Evolutionary conservation across 306 rosid genomes (phyloP), one percentile per base, ranked within the genome.

Genomic region (Prosopis cineraria): DNA sequence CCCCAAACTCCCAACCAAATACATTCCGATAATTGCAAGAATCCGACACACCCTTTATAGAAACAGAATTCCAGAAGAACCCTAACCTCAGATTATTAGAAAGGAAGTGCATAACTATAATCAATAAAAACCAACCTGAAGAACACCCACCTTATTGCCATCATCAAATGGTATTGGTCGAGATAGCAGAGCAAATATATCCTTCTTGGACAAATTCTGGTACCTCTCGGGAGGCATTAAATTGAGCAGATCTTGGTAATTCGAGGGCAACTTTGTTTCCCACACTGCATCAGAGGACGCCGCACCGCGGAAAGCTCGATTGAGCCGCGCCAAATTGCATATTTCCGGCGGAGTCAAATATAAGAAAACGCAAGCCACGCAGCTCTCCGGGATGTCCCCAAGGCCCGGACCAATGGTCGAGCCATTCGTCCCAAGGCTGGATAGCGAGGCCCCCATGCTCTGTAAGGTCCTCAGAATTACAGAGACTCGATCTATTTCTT

Each of bases 311-410:
- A 94, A 94, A 1, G 97, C 91, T 16, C 91, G 85, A 66, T 89
- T 94, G 27, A 94, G 88, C 36, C 97, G 86, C 6, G 98, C 97
- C 9, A 94, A 80, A 69, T 90, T 94, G 82, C 98, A 94, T 70
- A 90, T 94, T 89, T 94, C 95, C 52, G 92, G 98, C 56, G 98
- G 97, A 69, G 95, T 83, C 25, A 94, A 89, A 67, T 92, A 81
- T 13, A 90, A 79, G 68, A 94, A 92, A 12, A 92, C 97, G 72
- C 98, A 88, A 19, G 98, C 98, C 55, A 94, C 97, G 65, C 97
- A 94, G 76, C 76, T 75, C 85, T 94, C 98, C 39, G 97, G 97
- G 37, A 94, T 94, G 84, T 94, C 98, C 6, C 97, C 98, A 44
- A 94, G 87, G 41, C 97, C 91, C 36, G 95, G 97, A n/a, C 86